A percentile compares a stretch with the other conserved stretches of the same genome.
Evolutionary conservation across 1,284 basidiomycete genomes (phyloP).

Genomic region (Phylloporus gajari): DNA sequence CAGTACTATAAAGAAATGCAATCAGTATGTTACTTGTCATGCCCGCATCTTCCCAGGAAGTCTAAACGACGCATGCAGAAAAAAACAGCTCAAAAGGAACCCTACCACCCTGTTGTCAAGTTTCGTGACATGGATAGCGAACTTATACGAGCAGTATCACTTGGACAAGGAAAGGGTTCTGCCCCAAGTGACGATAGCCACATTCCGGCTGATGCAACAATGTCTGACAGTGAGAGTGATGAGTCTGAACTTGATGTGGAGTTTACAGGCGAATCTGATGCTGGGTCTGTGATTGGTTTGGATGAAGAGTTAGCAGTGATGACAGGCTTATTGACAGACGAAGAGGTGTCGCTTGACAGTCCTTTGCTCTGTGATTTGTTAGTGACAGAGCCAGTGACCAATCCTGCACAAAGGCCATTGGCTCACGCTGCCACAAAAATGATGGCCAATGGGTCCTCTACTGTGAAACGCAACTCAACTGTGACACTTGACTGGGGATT

Average conservation of each 20-base stretch:
- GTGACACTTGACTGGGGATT: background rate
- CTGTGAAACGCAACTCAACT: background rate
- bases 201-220: too few species aligned
- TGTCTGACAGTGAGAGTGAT: background rate
- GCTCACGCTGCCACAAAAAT: background rate
- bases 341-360: background rate
- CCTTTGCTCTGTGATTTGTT: background rate
- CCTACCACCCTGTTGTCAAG: background rate
- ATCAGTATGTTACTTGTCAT: too few species aligned
- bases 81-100: background rate
- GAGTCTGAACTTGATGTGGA: background rate
- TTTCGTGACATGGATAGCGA: background rate
- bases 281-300: background rate
- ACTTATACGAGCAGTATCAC: background rate
- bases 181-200: background rate
- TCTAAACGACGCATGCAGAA: too few species aligned
- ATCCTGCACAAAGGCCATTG: background rate
- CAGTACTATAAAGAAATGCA: background rate
- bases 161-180: background rate
- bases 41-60: too few species aligned
- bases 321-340: background rate
- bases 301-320: background rate
- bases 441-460: too few species aligned
- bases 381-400: background rate
- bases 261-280: too few species aligned